Evolutionary conservation across 352 stramenopile species (phyloP).

Genomic region (Globisporangium cederbergense): DNA sequence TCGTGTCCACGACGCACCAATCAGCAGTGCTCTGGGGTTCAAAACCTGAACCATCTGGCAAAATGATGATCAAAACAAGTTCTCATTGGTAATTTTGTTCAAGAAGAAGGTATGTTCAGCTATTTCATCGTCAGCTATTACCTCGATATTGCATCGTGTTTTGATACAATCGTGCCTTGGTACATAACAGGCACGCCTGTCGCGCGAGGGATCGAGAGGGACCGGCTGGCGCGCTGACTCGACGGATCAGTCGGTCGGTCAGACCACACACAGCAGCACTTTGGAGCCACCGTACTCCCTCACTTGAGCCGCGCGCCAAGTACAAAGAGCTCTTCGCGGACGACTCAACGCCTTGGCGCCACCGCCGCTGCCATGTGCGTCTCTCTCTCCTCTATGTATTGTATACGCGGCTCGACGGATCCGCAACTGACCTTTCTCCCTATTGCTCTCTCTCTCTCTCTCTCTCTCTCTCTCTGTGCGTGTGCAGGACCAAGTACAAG

Average conservation of each 20-base stretch:
- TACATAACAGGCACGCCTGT: not conserved
- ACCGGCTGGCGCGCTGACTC: constrained; percentile 1
- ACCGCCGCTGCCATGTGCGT: constrained; percentile 4
- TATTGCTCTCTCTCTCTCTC: not conserved
- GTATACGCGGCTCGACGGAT: not conserved
- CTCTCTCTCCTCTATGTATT: not conserved
- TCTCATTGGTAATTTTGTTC: too few species aligned
- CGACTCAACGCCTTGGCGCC: not conserved
- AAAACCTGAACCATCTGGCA: too few species aligned
- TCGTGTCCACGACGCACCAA: too few species aligned
- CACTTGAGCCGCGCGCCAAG: constrained; percentile 16
- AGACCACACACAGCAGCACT: not conserved
- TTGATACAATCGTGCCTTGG: not conserved
- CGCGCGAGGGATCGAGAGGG: not conserved
- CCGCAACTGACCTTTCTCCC: not conserved
- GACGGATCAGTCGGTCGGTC: not conserved
- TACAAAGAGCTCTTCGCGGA: constrained; percentile 11
- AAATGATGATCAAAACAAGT: too few species aligned
- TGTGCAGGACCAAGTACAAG: constrained; percentile 47
- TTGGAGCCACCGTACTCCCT: not conserved
- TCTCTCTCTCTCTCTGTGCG: not conserved
- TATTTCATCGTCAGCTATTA: too few species aligned
- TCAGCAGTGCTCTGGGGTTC: too few species aligned
- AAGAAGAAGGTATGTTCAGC: too few species aligned
- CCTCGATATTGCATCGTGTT: too few species aligned